A percentile compares a stretch with the other conserved stretches of the same genome.
phyloP scores from a whole-genome alignment of 306 rosid genomes.

The Oemleria cerasiformis region DNA sequence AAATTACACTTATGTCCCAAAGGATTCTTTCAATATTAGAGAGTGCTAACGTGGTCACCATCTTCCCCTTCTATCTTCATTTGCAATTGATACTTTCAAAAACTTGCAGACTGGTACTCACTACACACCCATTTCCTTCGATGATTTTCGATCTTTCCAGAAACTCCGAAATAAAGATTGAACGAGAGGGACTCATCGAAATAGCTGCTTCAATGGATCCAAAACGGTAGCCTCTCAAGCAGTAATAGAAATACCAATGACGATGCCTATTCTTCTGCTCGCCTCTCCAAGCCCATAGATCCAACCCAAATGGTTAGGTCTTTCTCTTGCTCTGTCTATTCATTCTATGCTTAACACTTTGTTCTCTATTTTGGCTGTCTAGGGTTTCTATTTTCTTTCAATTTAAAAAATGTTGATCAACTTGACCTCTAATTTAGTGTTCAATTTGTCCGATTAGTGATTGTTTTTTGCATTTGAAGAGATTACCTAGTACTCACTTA shows the following conservation, averaged over 20 bases:
- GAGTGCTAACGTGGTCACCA: too few relatives aligned
- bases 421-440: not conserved
- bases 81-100: too few relatives aligned
- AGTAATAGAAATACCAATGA: slow-evolving; percentile 1
- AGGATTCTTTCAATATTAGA: too few relatives aligned
- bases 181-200: too few relatives aligned
- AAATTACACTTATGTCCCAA: too few relatives aligned
- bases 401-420: not conserved
- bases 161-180: not conserved
- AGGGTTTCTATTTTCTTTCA: not conserved
- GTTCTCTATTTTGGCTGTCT: not conserved
- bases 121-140: not conserved
- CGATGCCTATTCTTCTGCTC: slow-evolving; percentile 50
- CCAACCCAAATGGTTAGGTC: slow-evolving; percentile 50
- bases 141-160: slow-evolving; percentile 19
- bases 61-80: too few relatives aligned
- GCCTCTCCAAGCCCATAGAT: slow-evolving; percentile 56
- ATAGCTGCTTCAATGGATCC: slow-evolving; percentile 44
- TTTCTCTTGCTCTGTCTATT: slow-evolving; percentile 18
- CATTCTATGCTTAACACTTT: not conserved
- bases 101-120: too few relatives aligned
- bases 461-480: slow-evolving; percentile 23
- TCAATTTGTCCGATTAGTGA: not conserved
- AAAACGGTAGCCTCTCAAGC: slow-evolving; percentile 9
- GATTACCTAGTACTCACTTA: slow-evolving; percentile 10